These are phyloP conservation scores for Phytophthora pisi DNA, from an alignment of 352 stramenopile genomes.

Conservation along the genomic window DNA sequence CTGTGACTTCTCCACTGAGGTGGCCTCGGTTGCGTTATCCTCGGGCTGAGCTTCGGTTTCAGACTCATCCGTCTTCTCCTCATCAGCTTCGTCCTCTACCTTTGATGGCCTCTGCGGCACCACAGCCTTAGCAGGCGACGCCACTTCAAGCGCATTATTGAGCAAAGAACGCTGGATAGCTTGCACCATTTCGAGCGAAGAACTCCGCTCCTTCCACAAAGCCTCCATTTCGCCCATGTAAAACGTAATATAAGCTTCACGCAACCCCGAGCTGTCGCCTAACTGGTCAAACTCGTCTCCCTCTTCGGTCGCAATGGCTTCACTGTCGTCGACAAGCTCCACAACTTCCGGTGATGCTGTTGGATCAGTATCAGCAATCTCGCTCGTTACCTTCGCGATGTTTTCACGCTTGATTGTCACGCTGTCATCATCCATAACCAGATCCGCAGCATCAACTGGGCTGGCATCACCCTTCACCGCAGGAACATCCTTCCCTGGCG, in stretches of 20 bases:
- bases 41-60: conserved; percentile 9
- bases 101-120: conserved; percentile 6
- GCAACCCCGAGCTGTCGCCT: conserved; percentile 57
- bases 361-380: conserved; percentile 7
- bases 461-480: conserved; percentile 15
- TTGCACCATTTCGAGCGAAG: conserved; percentile 76
- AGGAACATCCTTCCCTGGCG: conserved; percentile 16
- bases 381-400: conserved; percentile 32
- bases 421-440: conserved; percentile 25
- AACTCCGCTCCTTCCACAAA: conserved; percentile 83
- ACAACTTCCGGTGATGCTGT: conserved; percentile 16
- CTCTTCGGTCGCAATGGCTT: conserved; percentile 10
- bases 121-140: conserved; percentile 1
- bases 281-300: conserved; percentile 36
- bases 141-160: conserved; percentile 21
- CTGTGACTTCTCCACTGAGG: neutral
- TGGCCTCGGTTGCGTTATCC: conserved; percentile 7
- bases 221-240: conserved; percentile 84
- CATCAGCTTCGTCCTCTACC: conserved; percentile 15
- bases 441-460: conserved; percentile 20
- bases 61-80: conserved; percentile 6
- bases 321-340: conserved; percentile 26
- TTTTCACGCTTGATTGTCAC: conserved; percentile 57
- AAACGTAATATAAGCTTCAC: conserved; percentile 73
- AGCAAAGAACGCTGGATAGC: conserved; percentile 71